Base-by-base conservation (phyloP, 2,329 filamentous ascomycete species). In the Ampelomyces quisqualis region DNA sequence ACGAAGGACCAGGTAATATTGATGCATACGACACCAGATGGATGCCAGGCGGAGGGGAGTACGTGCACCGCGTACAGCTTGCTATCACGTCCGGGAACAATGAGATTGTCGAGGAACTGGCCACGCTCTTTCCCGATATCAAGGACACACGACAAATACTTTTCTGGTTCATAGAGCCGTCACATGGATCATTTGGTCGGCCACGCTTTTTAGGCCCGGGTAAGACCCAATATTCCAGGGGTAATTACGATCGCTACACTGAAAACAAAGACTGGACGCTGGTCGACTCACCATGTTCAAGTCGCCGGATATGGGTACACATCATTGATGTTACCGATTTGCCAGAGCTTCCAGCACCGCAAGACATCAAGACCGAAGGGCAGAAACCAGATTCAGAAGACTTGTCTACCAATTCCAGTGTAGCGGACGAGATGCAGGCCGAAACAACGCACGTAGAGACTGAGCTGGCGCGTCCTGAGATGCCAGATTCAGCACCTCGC, bases 101-200 rank as follows among this genome's bases (percentile, higher is more conserved):
- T 24, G 58, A 64, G 5, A 58, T 70, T 34, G 59, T 57, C 18
- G 51, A 55, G 4, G 65, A 64, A 28, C 42, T 70, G 30, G 56
- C 52, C 8, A 22, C 48, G 3, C 42, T 58, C 5, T 37, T 69
- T 9, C 36, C 51, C 5, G 54, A 57, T 19, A 47, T 70, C 27
- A 43, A 67, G 47, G 67, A 70, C 34, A 54, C 58, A 13, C 61
- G 67, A 18, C 70, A 71, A 38, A 53, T 69, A 36, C 68, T 65
- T 26, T 68, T 71, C 28, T 72, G 69, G 69, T 64, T 69, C 31
- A 15, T 71, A 17, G 61, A 68, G 30, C 44, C 64, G 4, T 41
- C 51, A 14, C 43, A 55, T 31, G 67, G 66, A 15, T 59, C 59
- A 2, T 50, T 51, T 2, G 53, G 48, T 9, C 54, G 63, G 10